A percentile compares a stretch with the other conserved stretches of the same genome.
Evolutionary conservation across 805 yeast genomes (phyloP).

Genomic region (Hanseniaspora clermontiae): DNA sequence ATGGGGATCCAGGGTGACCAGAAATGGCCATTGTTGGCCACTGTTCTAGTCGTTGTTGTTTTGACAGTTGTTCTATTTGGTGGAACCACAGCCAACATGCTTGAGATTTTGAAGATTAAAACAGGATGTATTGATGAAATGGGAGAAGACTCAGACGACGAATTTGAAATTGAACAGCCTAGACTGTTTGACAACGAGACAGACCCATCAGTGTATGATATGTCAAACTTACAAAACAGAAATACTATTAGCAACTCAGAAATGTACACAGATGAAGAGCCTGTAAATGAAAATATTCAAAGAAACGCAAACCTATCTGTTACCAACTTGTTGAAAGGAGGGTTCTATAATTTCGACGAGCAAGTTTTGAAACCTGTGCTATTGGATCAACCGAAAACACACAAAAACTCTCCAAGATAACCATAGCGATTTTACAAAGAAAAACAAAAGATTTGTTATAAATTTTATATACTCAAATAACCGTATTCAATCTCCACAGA

Average conservation of each 20-base stretch:
- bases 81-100: conserved; percentile 97
- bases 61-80: conserved; percentile 92
- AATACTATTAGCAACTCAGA: conserved; percentile 18
- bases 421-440: background rate
- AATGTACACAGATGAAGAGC: conserved; percentile 17
- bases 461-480: background rate
- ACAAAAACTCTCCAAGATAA: background rate
- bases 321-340: conserved; percentile 15
- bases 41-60: conserved; percentile 92
- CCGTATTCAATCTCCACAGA: no score
- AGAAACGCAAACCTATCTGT: background rate
- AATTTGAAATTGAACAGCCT: conserved; percentile 81
- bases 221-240: background rate
- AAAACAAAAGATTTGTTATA: background rate
- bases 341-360: conserved; percentile 79
- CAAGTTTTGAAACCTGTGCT: conserved; percentile 85
- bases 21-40: conserved; percentile 77
- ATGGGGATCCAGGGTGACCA: conserved; percentile 94
- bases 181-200: conserved; percentile 15
- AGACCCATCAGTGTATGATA: conserved; percentile 1
- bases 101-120: conserved; percentile 82
- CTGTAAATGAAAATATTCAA: background rate
- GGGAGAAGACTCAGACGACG: conserved; percentile 72
- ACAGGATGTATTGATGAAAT: conserved; percentile 77
- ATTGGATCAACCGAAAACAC: conserved; percentile 37